These are phyloP conservation scores for Pyrenopolyporus hunteri DNA, from an alignment of 495 filamentous ascomycete genomes.

Conservation along the genomic window DNA sequence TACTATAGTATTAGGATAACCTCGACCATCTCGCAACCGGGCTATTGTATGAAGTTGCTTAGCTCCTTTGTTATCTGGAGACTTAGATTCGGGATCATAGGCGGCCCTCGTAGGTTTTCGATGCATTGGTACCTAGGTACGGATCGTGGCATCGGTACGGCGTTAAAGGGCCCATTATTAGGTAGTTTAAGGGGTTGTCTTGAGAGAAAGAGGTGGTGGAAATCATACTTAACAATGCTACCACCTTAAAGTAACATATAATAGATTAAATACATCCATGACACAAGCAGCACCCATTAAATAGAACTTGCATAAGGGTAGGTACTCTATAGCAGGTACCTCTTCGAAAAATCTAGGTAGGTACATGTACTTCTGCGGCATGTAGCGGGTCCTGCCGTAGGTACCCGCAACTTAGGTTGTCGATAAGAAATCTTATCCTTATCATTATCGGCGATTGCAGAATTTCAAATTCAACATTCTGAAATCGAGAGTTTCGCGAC, in stretches of 20 bases:
- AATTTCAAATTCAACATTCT: constrained; percentile 21
- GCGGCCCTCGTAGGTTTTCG: neutral
- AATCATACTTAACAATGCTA: no score
- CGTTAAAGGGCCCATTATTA: constrained; percentile 9
- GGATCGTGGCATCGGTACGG: constrained; percentile 2
- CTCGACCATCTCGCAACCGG: neutral
- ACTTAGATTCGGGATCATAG: constrained; percentile 20
- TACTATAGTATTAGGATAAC: no score
- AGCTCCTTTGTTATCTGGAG: neutral
- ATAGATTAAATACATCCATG: no score
- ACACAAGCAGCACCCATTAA: no score
- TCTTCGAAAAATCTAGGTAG: no score
- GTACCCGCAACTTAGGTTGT: no score
- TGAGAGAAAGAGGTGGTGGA: neutral
- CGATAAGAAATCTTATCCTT: constrained; percentile 25
- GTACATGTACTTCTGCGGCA: no score
- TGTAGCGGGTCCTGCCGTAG: no score
- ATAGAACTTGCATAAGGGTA: no score
- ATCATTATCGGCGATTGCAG: constrained; percentile 21
- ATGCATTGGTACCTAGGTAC: neutral
- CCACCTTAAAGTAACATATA: no score
- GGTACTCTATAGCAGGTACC: neutral
- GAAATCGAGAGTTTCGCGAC: constrained; percentile 1
- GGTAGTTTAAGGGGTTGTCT: neutral
- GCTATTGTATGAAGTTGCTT: neutral